Base-by-base conservation (phyloP, 208 protist species). In the Blastocrithidia nonstop region DNA sequence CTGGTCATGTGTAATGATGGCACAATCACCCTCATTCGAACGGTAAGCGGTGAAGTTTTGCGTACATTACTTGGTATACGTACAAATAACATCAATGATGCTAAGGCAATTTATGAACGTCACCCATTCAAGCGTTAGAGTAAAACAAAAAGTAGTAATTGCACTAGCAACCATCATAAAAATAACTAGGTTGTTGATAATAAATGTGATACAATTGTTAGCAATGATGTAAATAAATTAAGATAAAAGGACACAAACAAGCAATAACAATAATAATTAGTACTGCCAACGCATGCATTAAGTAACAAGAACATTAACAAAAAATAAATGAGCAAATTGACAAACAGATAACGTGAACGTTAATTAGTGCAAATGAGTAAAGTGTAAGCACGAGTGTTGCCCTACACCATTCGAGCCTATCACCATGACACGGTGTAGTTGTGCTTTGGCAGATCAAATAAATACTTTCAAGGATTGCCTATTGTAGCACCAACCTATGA, bases 351-450 rank as follows among this genome's bases (percentile, higher is more conserved):
- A n/a, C n/a, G n/a, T n/a, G n/a, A n/a, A n/a, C n/a, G n/a, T n/a
- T n/a, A n/a, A n/a, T n/a, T n/a, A n/a, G n/a, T n/a, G n/a, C n/a
- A n/a, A n/a, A n/a, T n/a, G n/a, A n/a, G n/a, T n/a, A n/a, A n/a
- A n/a, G n/a, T n/a, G n/a, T n/a, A n/a, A n/a, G n/a, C n/a, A n/a
- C n/a, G n/a, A n/a, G n/a, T n/a, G n/a, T n/a, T 63, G 21, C 61
- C 64, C 24, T 93, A 80, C 74, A 80, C 78, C 15, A 57, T 93
- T 9, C 61, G 65, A 33, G 84, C 84, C 19, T 88, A 93, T 59
- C 69, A 65, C 48, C 47, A 66, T 24, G 75, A 93, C 21, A 66
- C 71, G 35, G 65, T 80, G 17, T 78, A 88, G 23, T 83, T 85
- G 6, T 82, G 84, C 47, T 69, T 85, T 45, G 71, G 79, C 6